These are phyloP conservation scores for Cytospora paraplurivora DNA, from an alignment of 2,329 filamentous ascomycete genomes.

Conservation along the genomic window DNA sequence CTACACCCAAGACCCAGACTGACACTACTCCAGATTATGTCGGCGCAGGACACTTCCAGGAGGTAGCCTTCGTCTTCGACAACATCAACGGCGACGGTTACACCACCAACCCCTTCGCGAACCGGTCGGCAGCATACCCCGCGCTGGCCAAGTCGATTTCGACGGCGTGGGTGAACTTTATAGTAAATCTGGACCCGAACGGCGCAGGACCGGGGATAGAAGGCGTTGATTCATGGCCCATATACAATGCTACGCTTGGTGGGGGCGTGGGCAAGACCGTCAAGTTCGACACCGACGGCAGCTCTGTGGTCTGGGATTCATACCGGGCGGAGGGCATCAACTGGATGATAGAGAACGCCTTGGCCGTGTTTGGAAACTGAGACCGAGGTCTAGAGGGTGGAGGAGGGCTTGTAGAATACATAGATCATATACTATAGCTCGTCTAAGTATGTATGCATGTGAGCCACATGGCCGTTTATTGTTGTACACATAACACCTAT, in stretches of 20 bases:
- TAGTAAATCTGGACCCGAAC: constrained; percentile 49
- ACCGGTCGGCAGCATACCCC: constrained; percentile 44
- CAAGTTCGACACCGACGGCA: constrained; percentile 52
- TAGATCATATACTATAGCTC: not conserved
- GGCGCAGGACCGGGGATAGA: constrained; percentile 29
- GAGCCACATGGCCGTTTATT: too few species aligned
- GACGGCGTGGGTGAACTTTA: constrained; percentile 54
- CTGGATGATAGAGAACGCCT: constrained; percentile 37
- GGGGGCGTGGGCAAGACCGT: constrained; percentile 42
- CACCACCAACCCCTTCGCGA: constrained; percentile 43
- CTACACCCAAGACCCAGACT: constrained; percentile 20
- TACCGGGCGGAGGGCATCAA: constrained; percentile 47
- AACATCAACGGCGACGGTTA: constrained; percentile 53
- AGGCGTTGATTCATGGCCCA: constrained; percentile 28
- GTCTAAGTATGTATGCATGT: not conserved
- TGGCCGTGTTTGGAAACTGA: constrained; percentile 28
- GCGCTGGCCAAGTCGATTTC: constrained; percentile 51
- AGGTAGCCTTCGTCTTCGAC: constrained; percentile 57
- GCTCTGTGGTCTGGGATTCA: constrained; percentile 43
- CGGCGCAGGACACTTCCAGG: constrained; percentile 43
- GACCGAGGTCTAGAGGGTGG: not conserved
- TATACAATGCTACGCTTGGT: constrained; percentile 30
- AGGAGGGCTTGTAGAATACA: not conserved
- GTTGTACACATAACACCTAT: too few species aligned
- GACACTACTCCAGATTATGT: not conserved